Evolutionary conservation across 352 stramenopile species (phyloP).

Genomic region (Pythium aquatile): DNA sequence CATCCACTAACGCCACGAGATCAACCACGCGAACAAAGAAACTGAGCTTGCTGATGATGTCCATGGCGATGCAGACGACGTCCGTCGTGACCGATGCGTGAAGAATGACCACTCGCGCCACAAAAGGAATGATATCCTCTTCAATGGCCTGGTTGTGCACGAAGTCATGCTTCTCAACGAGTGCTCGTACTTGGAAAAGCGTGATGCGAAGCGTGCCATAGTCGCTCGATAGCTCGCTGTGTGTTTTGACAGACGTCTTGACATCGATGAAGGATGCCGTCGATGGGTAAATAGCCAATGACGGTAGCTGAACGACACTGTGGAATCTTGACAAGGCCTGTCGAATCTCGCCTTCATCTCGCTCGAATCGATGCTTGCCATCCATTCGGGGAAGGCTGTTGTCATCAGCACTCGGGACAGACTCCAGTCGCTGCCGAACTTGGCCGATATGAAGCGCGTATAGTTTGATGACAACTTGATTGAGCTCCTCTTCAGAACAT

Average conservation of each 20-base stretch:
- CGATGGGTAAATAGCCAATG: not conserved
- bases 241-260: conserved; percentile 12
- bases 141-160: not conserved
- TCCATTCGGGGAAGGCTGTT: too few relatives aligned
- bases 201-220: conserved; percentile 14
- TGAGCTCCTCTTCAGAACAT: conserved; percentile 25
- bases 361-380: not conserved
- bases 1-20: conserved; percentile 7
- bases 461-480: conserved; percentile 28
- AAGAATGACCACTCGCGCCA: conserved; percentile 18
- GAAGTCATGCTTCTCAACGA: not conserved
- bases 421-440: not conserved
- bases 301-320: not conserved
- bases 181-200: conserved; percentile 2
- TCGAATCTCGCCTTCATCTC: not conserved
- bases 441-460: conserved; percentile 19
- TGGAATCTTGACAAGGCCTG: not conserved
- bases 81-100: conserved; percentile 19
- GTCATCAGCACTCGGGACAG: not conserved
- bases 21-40: conserved; percentile 3
- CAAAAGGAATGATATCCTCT: conserved; percentile 2
- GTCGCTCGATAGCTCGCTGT: not conserved
- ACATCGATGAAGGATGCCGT: conserved; percentile 22
- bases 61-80: conserved; percentile 25
- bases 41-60: conserved; percentile 18